phyloP scores from a whole-genome alignment of 805 yeast species.

The Candida morakotiae region DNA sequence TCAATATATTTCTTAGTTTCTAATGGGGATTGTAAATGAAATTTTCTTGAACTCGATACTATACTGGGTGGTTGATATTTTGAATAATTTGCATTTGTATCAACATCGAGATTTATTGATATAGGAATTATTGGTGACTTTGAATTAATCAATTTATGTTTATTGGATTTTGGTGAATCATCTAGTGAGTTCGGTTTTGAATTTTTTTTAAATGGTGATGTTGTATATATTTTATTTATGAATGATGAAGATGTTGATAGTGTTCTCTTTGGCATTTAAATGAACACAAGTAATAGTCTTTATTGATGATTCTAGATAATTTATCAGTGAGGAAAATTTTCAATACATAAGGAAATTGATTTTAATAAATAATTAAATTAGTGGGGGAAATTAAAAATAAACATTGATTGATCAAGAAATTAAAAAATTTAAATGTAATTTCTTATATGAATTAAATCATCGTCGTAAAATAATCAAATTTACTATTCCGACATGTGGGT shows the following conservation, averaged over 20 bases:
- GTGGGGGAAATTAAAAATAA: no score
- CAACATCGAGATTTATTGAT: slow-evolving; percentile 1
- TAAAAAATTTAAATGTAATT: no score
- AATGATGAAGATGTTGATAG: slow-evolving; percentile 2
- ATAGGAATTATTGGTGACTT: slow-evolving; percentile 2
- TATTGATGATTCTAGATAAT: no score
- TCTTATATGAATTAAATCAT: no score
- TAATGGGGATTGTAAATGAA: slow-evolving; percentile 2
- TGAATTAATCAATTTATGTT: neutral
- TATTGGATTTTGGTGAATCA: neutral
- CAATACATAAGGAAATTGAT: no score
- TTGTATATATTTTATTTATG: slow-evolving; percentile 1
- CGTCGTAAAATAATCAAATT: no score
- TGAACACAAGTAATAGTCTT: neutral
- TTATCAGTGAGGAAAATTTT: no score
- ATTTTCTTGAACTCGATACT: neutral
- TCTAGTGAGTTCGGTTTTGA: neutral
- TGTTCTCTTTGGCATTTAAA: slow-evolving; percentile 1
- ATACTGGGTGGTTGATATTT: neutral
- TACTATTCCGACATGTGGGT: no score
- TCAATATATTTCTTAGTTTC: slow-evolving; percentile 3
- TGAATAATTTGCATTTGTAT: neutral
- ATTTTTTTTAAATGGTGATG: slow-evolving; percentile 3
- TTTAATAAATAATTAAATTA: no score
- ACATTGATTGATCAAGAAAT: no score